Base-by-base conservation (phyloP, 2,329 filamentous ascomycete species). In the Trichoderma brevicompactum region DNA sequence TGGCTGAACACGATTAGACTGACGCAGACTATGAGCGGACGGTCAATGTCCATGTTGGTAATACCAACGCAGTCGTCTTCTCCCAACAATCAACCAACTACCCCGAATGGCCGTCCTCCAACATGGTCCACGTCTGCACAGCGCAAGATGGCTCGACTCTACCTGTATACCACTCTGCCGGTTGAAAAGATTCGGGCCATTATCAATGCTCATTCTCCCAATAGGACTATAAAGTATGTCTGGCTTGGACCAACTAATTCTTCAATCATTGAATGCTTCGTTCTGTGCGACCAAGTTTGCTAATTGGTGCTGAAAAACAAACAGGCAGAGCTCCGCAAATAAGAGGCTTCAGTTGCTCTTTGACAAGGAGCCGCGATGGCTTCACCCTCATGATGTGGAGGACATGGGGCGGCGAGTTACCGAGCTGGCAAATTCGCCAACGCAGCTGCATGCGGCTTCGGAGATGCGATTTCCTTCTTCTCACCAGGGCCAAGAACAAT, bases 361-460 rank as follows among this genome's bases (percentile, higher is more conserved):
- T 38, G 85, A 86, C 68, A 85, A 87, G 67, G 83, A 88, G 43
- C 83, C 85, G 36, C 80, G 85, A 71, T 86, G 85, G 79, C 77
- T 87, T 56, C 81, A 83, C 19, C 84, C 85, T 1, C 80, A 79
- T 66, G 80, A 77, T 41, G 76, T 80, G 10, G 77, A 79, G 17
- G 84, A 87, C 59, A 85, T 86, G 80, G 76, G 76, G 50, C 78
- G 79, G 38, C 83, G 84, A 34, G 78, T 86, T 56, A 74, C 74
- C n/a, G 77, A 79, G 66, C 75, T 84, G 4, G 73, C 76, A 17
- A 74, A 74, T 17, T 81, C 81, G 28, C 75, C 78, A 5, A 76
- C 73, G 7, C 74, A 80, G 32, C 28, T 69, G 4, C 10, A 15
- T 5, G 50, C 43, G 6, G 48, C 60, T 9, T 23, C 23, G 15